phyloP scores from a whole-genome alignment of 495 filamentous ascomycete species.

The Penicillium lagena region DNA sequence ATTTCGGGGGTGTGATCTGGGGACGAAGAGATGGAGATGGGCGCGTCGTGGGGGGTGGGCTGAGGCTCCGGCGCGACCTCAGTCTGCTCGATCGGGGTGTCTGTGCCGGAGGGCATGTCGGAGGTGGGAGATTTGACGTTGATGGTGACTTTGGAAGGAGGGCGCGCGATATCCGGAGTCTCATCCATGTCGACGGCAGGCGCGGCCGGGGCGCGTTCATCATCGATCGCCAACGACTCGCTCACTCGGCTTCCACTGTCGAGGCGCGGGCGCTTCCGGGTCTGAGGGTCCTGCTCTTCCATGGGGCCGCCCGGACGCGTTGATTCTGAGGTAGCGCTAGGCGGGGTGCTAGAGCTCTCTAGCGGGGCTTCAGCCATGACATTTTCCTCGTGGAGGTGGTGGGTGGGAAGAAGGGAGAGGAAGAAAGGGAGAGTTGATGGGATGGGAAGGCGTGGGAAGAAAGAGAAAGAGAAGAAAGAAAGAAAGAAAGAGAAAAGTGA shows the following conservation, averaged over 20 bases:
- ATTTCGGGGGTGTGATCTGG: conserved; percentile 47
- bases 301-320: conserved; percentile 40
- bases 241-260: conserved; percentile 46
- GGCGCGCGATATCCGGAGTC: conserved; percentile 25
- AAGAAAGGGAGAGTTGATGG: not conserved
- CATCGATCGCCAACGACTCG: conserved; percentile 39
- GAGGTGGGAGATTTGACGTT: conserved; percentile 40
- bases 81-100: conserved; percentile 9
- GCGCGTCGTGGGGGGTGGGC: conserved; percentile 10
- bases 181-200: conserved; percentile 26
- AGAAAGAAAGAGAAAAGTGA: not conserved
- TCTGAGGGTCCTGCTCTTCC: conserved; percentile 51
- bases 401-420: not conserved
- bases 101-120: conserved; percentile 10
- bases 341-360: conserved; percentile 43
- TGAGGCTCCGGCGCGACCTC: conserved; percentile 5
- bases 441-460: not conserved
- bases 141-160: conserved; percentile 51
- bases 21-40: conserved; percentile 43
- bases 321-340: conserved; percentile 27
- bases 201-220: conserved; percentile 21
- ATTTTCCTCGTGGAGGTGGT: conserved; percentile 27
- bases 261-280: conserved; percentile 58
- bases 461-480: conserved; percentile 1
- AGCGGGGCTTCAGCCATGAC: conserved; percentile 46